Base-by-base conservation (phyloP, 1,284 basidiomycete genomes). In the Wallemia ichthyophaga region DNA sequence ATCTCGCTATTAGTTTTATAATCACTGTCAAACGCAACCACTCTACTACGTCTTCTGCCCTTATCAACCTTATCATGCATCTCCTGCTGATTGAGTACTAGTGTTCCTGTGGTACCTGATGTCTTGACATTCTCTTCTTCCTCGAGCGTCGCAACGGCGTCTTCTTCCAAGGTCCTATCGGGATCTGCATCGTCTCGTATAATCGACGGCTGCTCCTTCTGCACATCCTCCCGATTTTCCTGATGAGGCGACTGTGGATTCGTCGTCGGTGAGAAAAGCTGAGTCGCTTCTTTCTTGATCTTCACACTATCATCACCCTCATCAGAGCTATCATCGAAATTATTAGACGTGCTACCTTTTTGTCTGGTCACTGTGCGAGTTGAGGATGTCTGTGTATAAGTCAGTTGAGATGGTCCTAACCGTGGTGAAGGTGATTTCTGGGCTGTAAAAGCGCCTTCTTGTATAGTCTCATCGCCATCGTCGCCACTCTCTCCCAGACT, bases 391-490 rank as follows among this genome's bases (percentile, higher is more conserved):
- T 48, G 37, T 21, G 7, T 48, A 21, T 48, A 48, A 5, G 5
- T 21, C n/a, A 19, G 37, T 48, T 48, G 9, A 17, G 37, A 5
- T 21, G 11, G 37, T 11, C 5, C 13, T 21, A 48, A 15, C 5
- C 9, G 56, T n/a, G 55, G 19, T 23, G 9, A 21, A 11, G 5
- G 13, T 17, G 11, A 5, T 48, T 13, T 5, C 25, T 58, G 25
- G 23, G 57, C 48, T 37, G 21, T 25, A 19, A 11, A 15, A n/a
- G 69, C 59, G 11, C 69, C 67, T 25, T 68, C 65, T 27, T 66
- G 66, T 19, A 69, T 67, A 1, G 71, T 70, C n/a, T 59, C 61
- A 58, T 67, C 64, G 25, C 58, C 48, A 56, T 65, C 62, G 11
- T 59, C n/a, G n/a, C 31, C 32, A 26, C 56, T 57, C 5, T 60